Evolutionary conservation across 441 rosid genomes (phyloP).

Genomic region (Gossypium schwendimanii): DNA sequence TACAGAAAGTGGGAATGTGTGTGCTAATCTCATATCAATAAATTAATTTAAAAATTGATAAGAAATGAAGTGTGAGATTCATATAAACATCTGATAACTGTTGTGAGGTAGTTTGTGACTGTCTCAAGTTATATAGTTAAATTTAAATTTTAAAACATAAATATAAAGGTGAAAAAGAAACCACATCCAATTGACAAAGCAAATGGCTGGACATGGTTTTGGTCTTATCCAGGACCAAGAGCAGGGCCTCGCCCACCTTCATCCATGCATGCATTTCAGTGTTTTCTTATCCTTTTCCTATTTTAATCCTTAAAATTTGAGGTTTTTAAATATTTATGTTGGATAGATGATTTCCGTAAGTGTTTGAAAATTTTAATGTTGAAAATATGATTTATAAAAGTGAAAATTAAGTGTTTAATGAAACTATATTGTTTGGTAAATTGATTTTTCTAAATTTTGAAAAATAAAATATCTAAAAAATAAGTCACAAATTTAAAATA

Average conservation of each 20-base stretch:
- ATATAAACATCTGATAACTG: background rate
- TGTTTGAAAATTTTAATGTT: no score
- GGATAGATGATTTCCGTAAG: no score
- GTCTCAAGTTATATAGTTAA: background rate
- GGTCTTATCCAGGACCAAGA: slow-evolving; percentile 18
- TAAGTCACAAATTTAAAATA: no score
- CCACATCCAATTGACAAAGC: slow-evolving; percentile 10
- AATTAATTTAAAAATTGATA: background rate
- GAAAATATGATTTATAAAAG: no score
- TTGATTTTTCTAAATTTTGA: no score
- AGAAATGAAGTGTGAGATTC: no score
- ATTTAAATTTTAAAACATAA: background rate
- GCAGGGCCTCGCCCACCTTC: background rate
- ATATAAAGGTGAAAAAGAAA: background rate
- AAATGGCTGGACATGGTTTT: slow-evolving; percentile 15
- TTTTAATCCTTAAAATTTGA: background rate
- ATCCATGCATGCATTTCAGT: background rate
- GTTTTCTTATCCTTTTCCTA: background rate
- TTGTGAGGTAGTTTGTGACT: background rate
- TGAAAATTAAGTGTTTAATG: no score
- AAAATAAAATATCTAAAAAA: no score
- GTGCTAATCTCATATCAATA: background rate
- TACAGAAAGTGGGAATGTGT: background rate
- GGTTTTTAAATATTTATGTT: background rate
- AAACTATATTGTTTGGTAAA: no score